Base-by-base conservation (phyloP, 257 asterid genomes). In the Scutellaria baicalensis region DNA sequence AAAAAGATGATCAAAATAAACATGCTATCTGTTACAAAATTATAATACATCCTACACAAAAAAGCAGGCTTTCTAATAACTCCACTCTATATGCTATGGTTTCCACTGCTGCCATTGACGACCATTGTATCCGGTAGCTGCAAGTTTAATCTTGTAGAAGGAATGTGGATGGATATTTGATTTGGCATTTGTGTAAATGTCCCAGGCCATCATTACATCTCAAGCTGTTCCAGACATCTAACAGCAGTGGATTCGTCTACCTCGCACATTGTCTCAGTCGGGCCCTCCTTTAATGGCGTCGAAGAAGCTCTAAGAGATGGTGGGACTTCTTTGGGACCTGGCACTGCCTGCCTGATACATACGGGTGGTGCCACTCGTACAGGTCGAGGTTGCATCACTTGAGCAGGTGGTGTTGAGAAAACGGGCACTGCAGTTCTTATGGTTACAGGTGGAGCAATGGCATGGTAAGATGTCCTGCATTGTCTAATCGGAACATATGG, bases 361-460 rank as follows among this genome's bases (percentile, higher is more conserved):
- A 89, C 89, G 5, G 95, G 85, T 9, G 87, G 85, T 20, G 88
- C 83, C 5, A 76, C 64, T 23, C 74, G 83, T 21, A 68, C 69
- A 7, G 86, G 79, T n/a, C 18, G 81, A 61, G 85, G 80, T 17
- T 69, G 85, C 78, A 75, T 68, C 63, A 69, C 52, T 60, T 65
- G 86, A 47, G 81, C 49, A 9, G 68, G 71, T n/a, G 89, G 88
- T 1, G 93, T 88, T 27, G 96, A 81, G 84, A 81, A 90, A 43
- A 88, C 96, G 0, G 95, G 95, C 64, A 90, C 83, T 0, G 89
- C 68, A 8, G 74, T 85, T 75, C 95, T 77, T 23, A 87, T 60
- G 11, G 91, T 83, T 10, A 90, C 93, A 0, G 92, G 89, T 13
- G 90, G 93, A 20, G 97, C 97, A 47, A 86, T 73, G 27, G 88